phyloP scores from a whole-genome alignment of 2,329 filamentous ascomycete species.

The Sporothrix globosa region DNA sequence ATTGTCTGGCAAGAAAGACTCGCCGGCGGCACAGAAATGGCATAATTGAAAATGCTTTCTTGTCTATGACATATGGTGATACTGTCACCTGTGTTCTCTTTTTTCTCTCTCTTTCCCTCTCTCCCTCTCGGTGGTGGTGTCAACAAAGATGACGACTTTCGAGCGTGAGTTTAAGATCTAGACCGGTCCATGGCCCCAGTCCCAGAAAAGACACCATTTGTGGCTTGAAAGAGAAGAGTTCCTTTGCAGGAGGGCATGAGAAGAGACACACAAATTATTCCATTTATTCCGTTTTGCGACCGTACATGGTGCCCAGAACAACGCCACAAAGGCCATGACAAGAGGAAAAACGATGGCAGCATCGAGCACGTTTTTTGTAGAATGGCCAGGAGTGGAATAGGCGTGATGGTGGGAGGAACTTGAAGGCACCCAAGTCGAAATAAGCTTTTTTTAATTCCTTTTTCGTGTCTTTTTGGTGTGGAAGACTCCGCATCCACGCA shows the following conservation, averaged over 20 bases:
- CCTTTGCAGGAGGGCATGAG: background rate
- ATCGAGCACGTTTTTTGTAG: conserved; percentile 11
- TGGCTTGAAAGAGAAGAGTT: background rate
- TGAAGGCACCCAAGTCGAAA: background rate
- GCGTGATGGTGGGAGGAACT: background rate
- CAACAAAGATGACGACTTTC: too few species aligned
- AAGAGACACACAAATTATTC: background rate
- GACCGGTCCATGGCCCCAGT: background rate
- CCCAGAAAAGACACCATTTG: background rate
- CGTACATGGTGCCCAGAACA: background rate
- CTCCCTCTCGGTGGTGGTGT: too few species aligned
- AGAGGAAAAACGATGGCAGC: conserved; percentile 1
- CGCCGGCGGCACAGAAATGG: too few species aligned
- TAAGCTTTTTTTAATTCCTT: background rate
- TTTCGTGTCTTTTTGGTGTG: too few species aligned
- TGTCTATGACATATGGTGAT: too few species aligned
- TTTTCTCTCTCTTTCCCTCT: too few species aligned
- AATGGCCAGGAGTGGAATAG: background rate
- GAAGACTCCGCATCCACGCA: too few species aligned
- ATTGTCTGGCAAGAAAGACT: too few species aligned
- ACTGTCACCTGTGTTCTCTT: too few species aligned
- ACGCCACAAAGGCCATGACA: background rate
- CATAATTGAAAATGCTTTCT: too few species aligned
- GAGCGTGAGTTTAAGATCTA: background rate
- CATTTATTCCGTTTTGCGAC: background rate